phyloP scores from a whole-genome alignment of 2,329 filamentous ascomycete genomes.

The Epichloe sp. region DNA sequence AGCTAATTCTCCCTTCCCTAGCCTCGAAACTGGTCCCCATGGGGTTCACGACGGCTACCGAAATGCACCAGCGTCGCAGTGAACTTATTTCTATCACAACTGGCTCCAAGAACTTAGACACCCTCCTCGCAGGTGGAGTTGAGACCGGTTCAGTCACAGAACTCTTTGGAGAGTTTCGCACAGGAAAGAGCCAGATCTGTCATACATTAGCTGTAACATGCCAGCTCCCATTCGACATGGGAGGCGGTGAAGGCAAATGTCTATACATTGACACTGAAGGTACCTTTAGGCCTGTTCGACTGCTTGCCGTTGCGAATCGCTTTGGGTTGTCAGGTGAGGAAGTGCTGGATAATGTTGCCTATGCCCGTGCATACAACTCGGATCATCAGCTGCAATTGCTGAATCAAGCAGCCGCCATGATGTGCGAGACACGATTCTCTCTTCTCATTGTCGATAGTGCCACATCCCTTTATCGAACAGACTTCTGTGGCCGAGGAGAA shows the following conservation, averaged over 20 bases:
- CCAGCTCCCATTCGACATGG: conserved; percentile 97
- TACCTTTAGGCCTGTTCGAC: conserved; percentile 83
- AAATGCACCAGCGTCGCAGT: conserved; percentile 95
- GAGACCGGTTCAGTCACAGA: conserved; percentile 98
- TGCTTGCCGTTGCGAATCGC: conserved; percentile 83
- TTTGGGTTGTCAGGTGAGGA: conserved; percentile 94
- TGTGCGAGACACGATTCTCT: conserved; percentile 97
- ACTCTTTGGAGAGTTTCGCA: conserved; percentile 94
- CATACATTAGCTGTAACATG: conserved; percentile 98
- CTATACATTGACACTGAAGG: conserved; percentile 98
- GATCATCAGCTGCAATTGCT: conserved; percentile 93
- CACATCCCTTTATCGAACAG: conserved; percentile 87
- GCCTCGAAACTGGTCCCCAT: conserved; percentile 94
- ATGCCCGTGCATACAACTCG: conserved; percentile 95
- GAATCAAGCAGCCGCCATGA: conserved; percentile 93
- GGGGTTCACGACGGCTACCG: conserved; percentile 97
- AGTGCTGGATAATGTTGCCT: conserved; percentile 95
- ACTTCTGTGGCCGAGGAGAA: conserved; percentile 93
- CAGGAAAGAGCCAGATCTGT: conserved; percentile 96
- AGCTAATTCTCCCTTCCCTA: conserved; percentile 22
- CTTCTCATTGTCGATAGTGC: conserved; percentile 92
- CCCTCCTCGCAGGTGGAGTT: conserved; percentile 81
- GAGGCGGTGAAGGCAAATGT: conserved; percentile 94
- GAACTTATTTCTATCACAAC: conserved; percentile 97
- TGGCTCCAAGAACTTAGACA: conserved; percentile 94